Evolutionary conservation across 768 basidiomycete genomes (phyloP).

Genomic region (Kwoniella bestiolae): DNA sequence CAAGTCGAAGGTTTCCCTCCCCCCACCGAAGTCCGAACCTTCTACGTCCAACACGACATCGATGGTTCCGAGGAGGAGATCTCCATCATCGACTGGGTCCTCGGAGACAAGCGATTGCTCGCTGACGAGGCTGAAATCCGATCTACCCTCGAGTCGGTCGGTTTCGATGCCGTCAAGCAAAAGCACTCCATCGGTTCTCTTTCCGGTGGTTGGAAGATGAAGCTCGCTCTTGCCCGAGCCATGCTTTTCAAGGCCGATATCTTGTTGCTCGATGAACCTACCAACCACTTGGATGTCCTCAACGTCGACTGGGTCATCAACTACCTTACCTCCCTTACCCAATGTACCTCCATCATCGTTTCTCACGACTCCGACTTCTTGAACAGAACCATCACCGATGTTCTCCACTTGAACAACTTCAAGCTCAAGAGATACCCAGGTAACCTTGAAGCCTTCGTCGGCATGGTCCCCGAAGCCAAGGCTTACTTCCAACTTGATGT

Average conservation of each 20-base stretch:
- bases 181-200: conserved; percentile 80
- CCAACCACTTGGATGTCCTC: conserved; percentile 84
- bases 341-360: conserved; percentile 96
- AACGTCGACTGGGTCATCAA: conserved; percentile 97
- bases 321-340: conserved; percentile 83
- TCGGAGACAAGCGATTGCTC: conserved; percentile 79
- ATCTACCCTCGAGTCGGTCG: conserved; percentile 83
- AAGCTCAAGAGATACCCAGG: conserved; percentile 94
- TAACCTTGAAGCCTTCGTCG: conserved; percentile 92
- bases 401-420: conserved; percentile 97
- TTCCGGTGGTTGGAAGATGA: conserved; percentile 99
- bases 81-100: conserved; percentile 84
- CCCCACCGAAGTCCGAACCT: conserved; percentile 94
- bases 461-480: conserved; percentile 93
- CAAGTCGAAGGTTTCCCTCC: conserved; percentile 99
- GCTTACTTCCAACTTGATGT: conserved; percentile 97
- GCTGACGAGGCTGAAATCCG: conserved; percentile 72
- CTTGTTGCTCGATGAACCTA: conserved; percentile 92
- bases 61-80: conserved; percentile 93
- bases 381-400: conserved; percentile 97
- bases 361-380: conserved; percentile 97
- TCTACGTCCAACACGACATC: conserved; percentile 99
- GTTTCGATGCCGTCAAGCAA: conserved; percentile 88
- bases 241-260: conserved; percentile 99
- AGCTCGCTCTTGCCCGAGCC: conserved; percentile 93